Conservation (phyloP, 176 grass and related monocot genomes). For the Puya raimondii region DNA sequence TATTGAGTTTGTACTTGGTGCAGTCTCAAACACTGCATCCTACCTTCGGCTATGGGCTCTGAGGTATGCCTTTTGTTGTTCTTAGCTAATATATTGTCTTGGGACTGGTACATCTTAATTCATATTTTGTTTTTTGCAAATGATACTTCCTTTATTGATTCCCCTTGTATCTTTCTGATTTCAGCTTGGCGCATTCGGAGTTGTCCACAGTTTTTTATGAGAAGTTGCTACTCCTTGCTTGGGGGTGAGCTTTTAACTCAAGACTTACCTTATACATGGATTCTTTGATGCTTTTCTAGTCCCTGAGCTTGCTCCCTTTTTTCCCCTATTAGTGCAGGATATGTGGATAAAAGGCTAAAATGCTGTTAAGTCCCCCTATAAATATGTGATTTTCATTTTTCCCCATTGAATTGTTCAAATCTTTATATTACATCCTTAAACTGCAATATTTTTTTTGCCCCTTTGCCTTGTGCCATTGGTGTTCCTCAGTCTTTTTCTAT, state of each 20-base stretch:
- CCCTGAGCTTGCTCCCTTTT: no score
- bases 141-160: slow-evolving; percentile 19
- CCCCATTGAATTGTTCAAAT: no score
- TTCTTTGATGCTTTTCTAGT: background rate
- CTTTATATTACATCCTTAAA: no score
- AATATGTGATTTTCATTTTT: no score
- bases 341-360: no score
- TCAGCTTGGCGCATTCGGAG: slow-evolving; percentile 97
- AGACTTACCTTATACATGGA: background rate
- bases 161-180: slow-evolving; percentile 18
- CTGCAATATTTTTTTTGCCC: no score
- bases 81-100: background rate
- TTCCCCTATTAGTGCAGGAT: no score
- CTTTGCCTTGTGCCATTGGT: no score
- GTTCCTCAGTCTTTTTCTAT: no score
- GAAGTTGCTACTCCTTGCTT: slow-evolving; percentile 91
- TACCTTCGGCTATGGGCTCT: slow-evolving; percentile 99
- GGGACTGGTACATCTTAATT: no score
- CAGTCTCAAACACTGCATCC: slow-evolving; percentile 97
- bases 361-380: no score
- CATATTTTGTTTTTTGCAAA: slow-evolving; percentile 2
- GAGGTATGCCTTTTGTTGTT: slow-evolving; percentile 41
- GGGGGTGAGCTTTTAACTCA: slow-evolving; percentile 50
- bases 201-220: slow-evolving; percentile 97
- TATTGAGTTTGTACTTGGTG: slow-evolving; percentile 97